Conservation (phyloP, 2,329 filamentous ascomycete genomes). For the Paraphoma chrysanthemicola region DNA sequence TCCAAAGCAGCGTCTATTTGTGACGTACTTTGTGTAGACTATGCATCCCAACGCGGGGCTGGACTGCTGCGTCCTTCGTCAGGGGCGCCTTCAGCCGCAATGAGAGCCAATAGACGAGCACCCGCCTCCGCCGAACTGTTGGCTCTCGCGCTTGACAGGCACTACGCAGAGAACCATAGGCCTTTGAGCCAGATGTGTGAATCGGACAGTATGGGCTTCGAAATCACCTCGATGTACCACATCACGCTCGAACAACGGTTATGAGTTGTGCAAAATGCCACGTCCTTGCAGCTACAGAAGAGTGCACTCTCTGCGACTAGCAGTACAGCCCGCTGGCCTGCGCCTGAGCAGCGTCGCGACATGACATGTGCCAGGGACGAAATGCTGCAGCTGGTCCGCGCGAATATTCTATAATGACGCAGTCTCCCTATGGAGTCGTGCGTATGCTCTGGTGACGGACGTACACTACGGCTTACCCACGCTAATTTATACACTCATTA, state of each 20-base stretch:
- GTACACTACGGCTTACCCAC: not conserved
- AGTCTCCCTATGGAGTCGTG: not conserved
- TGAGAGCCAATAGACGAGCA: conserved; percentile 14
- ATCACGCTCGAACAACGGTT: too few relatives aligned
- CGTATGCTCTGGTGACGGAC: not conserved
- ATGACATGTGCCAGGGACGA: too few relatives aligned
- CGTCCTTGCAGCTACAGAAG: too few relatives aligned
- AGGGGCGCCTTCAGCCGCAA: conserved; percentile 9
- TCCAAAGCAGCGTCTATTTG: not conserved
- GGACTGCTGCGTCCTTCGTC: conserved; percentile 10
- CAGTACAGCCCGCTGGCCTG: too few relatives aligned
- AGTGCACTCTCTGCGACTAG: too few relatives aligned
- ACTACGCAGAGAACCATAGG: too few relatives aligned
- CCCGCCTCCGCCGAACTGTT: not conserved
- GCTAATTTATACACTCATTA: not conserved
- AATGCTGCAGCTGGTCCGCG: too few relatives aligned
- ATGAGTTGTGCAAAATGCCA: too few relatives aligned
- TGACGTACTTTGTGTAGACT: conserved; percentile 4
- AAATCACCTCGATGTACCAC: too few relatives aligned
- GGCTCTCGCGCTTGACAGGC: not conserved
- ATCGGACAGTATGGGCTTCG: too few relatives aligned
- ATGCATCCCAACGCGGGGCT: conserved; percentile 13
- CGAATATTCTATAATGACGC: not conserved
- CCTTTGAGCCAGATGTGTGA: too few relatives aligned
- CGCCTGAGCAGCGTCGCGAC: too few relatives aligned